These are phyloP conservation scores for Fusarium sp. DNA, from an alignment of 2,329 filamentous ascomycete genomes.

Conservation along the genomic window DNA sequence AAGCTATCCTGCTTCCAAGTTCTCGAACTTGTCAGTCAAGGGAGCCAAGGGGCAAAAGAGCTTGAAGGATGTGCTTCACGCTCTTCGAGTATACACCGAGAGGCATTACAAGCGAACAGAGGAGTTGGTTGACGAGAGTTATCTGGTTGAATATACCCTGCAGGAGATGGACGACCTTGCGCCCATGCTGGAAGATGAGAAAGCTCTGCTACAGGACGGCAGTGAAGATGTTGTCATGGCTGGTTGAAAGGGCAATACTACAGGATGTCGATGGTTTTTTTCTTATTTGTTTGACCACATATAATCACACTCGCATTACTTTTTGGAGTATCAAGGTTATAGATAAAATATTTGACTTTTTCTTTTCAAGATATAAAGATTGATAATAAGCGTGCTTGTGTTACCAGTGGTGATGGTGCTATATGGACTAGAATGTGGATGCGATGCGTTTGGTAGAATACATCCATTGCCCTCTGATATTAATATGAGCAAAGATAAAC, in stretches of 20 bases:
- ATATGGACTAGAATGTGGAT: too few relatives aligned
- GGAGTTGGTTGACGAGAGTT: constrained; percentile 93
- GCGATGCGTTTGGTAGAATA: too few relatives aligned
- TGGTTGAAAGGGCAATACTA: constrained; percentile 41
- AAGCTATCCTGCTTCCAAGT: constrained; percentile 81
- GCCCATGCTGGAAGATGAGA: constrained; percentile 55
- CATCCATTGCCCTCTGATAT: background rate
- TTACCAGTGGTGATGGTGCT: background rate
- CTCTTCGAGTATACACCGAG: constrained; percentile 90
- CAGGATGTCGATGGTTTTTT: constrained; percentile 14
- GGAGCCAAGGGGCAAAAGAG: constrained; percentile 70
- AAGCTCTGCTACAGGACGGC: constrained; percentile 49
- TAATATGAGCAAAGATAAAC: background rate
- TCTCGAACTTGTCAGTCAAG: constrained; percentile 76
- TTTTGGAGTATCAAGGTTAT: constrained; percentile 37
- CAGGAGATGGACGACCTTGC: constrained; percentile 87
- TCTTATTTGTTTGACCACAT: constrained; percentile 5
- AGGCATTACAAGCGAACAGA: constrained; percentile 91
- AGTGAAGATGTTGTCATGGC: constrained; percentile 58
- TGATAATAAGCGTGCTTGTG: background rate
- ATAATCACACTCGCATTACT: constrained; percentile 20
- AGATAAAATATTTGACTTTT: constrained; percentile 29
- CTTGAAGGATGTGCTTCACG: constrained; percentile 86
- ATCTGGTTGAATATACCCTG: constrained; percentile 91
- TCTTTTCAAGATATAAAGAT: background rate